Conservation (phyloP, 78 protist genomes). For the Guillardia theta region DNA sequence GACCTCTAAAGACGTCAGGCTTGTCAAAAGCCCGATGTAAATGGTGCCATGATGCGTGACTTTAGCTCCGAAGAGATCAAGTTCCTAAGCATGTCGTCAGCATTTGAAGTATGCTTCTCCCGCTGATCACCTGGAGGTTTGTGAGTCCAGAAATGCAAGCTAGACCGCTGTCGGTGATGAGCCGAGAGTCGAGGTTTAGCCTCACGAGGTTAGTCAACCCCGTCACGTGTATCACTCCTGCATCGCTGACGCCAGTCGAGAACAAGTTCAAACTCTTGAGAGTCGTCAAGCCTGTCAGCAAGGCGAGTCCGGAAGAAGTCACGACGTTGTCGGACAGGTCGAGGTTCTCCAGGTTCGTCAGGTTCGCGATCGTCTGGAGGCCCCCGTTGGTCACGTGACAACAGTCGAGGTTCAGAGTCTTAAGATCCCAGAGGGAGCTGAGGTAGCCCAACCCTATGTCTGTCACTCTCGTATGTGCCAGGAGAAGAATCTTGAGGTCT, state of each 20-base stretch:
- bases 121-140: no score
- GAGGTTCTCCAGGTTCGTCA: background rate
- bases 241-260: background rate
- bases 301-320: background rate
- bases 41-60: no score
- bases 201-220: background rate
- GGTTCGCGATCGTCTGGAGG: background rate
- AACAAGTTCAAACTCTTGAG: background rate
- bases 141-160: no score
- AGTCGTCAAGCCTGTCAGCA: background rate
- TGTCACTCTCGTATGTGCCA: background rate
- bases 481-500: background rate
- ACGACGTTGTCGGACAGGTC: slow-evolving; percentile 27
- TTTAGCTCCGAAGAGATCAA: no score
- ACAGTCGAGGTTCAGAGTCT: background rate
- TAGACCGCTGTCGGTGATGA: background rate
- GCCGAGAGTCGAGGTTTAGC: slow-evolving; percentile 5
- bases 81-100: no score
- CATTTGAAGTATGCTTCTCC: no score
- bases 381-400: slow-evolving; percentile 37
- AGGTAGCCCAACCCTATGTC: slow-evolving; percentile 11
- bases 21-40: no score
- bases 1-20: no score
- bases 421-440: background rate
- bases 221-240: background rate